These are phyloP conservation scores for Xylaria sp. DNA, from an alignment of 2,329 filamentous ascomycete species.

Conservation along the genomic window DNA sequence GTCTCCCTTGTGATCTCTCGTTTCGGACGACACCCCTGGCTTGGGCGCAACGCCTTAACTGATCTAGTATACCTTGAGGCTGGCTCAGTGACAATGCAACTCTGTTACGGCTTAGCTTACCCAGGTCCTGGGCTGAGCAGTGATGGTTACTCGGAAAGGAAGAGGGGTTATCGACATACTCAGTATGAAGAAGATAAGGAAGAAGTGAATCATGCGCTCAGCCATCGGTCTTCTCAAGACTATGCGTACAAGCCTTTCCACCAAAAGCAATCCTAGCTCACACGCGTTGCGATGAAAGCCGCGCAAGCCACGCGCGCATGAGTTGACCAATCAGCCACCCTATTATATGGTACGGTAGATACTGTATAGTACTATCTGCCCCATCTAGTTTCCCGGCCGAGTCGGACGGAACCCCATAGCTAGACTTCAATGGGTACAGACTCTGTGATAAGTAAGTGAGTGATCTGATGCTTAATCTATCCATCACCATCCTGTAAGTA, in stretches of 20 bases:
- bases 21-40: not conserved
- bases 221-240: not conserved
- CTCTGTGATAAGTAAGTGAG: not conserved
- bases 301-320: not conserved
- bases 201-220: conserved; percentile 8
- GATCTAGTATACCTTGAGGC: not conserved
- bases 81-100: conserved; percentile 8
- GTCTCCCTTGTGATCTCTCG: conserved; percentile 10
- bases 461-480: not conserved
- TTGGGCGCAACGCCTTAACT: conserved; percentile 7
- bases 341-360: not conserved
- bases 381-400: not conserved
- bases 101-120: not conserved
- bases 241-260: conserved; percentile 7
- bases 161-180: no score
- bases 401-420: not conserved
- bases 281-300: not conserved
- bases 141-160: no score
- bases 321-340: not conserved
- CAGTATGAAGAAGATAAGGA: conserved; percentile 13
- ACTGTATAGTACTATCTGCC: not conserved
- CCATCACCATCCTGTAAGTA: not conserved
- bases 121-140: not conserved
- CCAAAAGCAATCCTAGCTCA: conserved; percentile 24
- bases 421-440: no score